phyloP scores from a whole-genome alignment of 805 yeast species.

The Candida sithepensis region DNA sequence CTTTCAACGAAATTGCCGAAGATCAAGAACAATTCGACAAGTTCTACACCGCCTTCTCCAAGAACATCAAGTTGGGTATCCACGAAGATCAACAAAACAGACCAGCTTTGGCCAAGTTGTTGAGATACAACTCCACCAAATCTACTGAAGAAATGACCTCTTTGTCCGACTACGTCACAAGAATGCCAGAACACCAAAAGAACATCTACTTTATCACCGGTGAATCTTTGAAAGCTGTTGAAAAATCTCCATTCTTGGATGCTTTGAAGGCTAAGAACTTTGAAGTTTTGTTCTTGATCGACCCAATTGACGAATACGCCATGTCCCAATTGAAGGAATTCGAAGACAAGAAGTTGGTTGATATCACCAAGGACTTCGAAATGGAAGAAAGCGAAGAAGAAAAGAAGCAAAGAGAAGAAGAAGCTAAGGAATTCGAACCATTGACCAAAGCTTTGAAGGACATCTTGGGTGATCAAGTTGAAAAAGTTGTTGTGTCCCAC shows the following conservation, averaged over 20 bases:
- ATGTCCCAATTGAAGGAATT: conserved; percentile 99
- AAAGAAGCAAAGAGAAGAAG: conserved; percentile 90
- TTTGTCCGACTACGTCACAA: conserved; percentile 93
- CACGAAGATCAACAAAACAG: conserved; percentile 99
- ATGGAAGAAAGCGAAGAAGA: conserved; percentile 98
- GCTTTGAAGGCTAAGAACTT: conserved; percentile 98
- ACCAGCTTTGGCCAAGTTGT: conserved; percentile 87
- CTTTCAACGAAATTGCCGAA: conserved; percentile 99
- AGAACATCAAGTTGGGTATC: conserved; percentile 97
- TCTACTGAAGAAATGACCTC: conserved; percentile 92
- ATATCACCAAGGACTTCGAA: conserved; percentile 98
- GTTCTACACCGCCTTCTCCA: conserved; percentile 96
- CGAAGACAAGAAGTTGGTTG: conserved; percentile 98
- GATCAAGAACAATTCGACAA: conserved; percentile 97
- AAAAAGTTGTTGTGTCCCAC: conserved; percentile 97
- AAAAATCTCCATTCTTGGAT: conserved; percentile 98
- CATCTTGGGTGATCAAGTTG: conserved; percentile 96
- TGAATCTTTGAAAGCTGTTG: conserved; percentile 96
- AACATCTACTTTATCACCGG: conserved; percentile 99
- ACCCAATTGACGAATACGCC: conserved; percentile 99
- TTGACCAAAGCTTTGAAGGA: conserved; percentile 96
- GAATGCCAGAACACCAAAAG: conserved; percentile 99
- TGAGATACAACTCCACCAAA: conserved; percentile 97
- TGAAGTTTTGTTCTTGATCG: conserved; percentile 96
- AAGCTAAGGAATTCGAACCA: conserved; percentile 86